phyloP scores from a whole-genome alignment of 495 filamentous ascomycete species.

The Articulospora tetracladia region DNA sequence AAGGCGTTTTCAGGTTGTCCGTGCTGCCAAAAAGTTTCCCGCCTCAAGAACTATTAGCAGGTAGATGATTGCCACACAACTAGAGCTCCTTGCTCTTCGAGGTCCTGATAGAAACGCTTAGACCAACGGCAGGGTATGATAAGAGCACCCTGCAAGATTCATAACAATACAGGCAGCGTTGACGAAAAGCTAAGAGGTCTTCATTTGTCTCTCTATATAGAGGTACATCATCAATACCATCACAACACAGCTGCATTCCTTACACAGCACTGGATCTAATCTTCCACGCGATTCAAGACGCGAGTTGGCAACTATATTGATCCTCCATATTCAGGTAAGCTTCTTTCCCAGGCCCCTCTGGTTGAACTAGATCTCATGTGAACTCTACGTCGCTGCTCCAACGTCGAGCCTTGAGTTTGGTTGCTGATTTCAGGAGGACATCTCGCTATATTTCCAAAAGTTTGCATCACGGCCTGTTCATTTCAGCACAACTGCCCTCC shows the following conservation, averaged over 20 bases:
- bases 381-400: too few species aligned
- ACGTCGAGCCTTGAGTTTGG: neutral
- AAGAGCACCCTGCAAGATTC: neutral
- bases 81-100: neutral
- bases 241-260: conserved; percentile 1
- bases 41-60: neutral
- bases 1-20: neutral
- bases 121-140: neutral
- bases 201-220: neutral
- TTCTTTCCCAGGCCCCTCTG: neutral
- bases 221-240: neutral
- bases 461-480: neutral
- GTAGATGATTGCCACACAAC: neutral
- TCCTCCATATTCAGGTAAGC: neutral
- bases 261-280: neutral
- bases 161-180: neutral
- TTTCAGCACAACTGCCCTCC: neutral
- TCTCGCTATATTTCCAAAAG: neutral
- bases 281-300: neutral
- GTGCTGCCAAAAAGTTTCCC: neutral
- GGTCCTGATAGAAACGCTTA: neutral
- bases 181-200: neutral
- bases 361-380: neutral
- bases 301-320: neutral
- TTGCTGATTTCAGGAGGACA: neutral